Percentiles rank a stretch among this genome's conserved stretches.
Evolutionary conservation across 768 basidiomycete genomes (phyloP).

Genomic region (Lactarius indigo): DNA sequence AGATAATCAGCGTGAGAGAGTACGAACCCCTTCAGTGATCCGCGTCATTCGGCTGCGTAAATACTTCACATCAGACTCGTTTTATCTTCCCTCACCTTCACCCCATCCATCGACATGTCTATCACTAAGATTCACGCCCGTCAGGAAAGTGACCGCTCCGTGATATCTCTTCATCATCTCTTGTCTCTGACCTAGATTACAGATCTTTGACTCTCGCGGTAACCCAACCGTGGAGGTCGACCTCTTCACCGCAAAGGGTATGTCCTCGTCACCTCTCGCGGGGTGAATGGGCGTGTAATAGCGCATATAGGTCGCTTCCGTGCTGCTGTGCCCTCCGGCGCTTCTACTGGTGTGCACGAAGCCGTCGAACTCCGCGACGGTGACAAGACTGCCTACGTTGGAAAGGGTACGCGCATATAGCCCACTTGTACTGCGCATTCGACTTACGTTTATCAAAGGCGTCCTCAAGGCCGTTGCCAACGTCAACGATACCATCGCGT

Average conservation of each 20-base stretch:
- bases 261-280: constrained; percentile 22
- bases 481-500: constrained; percentile 89
- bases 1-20: constrained; percentile 42
- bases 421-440: background rate
- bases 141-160: constrained; percentile 53
- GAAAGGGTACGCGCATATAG: constrained; percentile 68
- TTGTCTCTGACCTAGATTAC: constrained; percentile 11
- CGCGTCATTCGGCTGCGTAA: constrained; percentile 24
- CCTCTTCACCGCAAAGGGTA: constrained; percentile 83
- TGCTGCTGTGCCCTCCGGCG: constrained; percentile 95
- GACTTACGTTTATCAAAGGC: constrained; percentile 44
- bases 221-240: constrained; percentile 98
- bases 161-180: background rate
- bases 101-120: constrained; percentile 62
- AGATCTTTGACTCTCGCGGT: constrained; percentile 99
- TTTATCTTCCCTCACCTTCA: constrained; percentile 13
- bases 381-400: constrained; percentile 88
- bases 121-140: constrained; percentile 90
- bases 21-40: constrained; percentile 21
- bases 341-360: constrained; percentile 97
- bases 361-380: constrained; percentile 98
- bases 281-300: constrained; percentile 16
- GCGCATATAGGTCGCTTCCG: constrained; percentile 75
- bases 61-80: constrained; percentile 18
- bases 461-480: constrained; percentile 92